Evolutionary conservation across 305 asterid genomes (phyloP).

Genomic region (Rubia peregrina): DNA sequence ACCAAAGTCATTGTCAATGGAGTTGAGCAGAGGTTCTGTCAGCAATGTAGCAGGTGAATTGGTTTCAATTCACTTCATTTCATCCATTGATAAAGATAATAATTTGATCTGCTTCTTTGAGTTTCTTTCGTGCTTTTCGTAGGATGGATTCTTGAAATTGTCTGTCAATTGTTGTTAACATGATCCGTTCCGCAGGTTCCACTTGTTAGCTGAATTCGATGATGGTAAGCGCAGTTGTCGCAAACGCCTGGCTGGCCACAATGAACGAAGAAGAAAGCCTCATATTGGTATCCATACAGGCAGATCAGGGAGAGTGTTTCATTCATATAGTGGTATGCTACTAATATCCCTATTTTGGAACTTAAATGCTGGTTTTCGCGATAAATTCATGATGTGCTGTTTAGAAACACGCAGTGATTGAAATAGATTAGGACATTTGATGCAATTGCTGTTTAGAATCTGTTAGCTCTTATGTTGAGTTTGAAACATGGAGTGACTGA

Average conservation of each 20-base stretch:
- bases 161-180: background rate
- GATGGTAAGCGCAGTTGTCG: slow-evolving; percentile 54
- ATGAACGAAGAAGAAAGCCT: slow-evolving; percentile 45
- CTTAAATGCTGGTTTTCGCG: background rate
- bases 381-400: too few relatives aligned
- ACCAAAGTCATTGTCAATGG: slow-evolving; percentile 41
- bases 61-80: background rate
- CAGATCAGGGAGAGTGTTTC: slow-evolving; percentile 27
- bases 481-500: too few relatives aligned
- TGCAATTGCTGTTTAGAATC: too few relatives aligned
- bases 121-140: background rate
- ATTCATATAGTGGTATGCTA: slow-evolving; percentile 16
- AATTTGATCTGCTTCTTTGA: background rate
- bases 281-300: slow-evolving; percentile 20
- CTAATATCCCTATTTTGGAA: background rate
- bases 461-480: background rate
- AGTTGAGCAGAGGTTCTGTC: slow-evolving; percentile 44
- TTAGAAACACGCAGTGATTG: too few relatives aligned
- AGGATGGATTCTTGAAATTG: background rate
- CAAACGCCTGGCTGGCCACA: slow-evolving; percentile 50
- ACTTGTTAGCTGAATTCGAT: slow-evolving; percentile 43
- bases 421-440: background rate
- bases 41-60: slow-evolving; percentile 49
- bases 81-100: background rate
- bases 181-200: slow-evolving; percentile 26